Conservation (phyloP, 495 filamentous ascomycete species). For the Diplogelasinospora grovesii region DNA sequence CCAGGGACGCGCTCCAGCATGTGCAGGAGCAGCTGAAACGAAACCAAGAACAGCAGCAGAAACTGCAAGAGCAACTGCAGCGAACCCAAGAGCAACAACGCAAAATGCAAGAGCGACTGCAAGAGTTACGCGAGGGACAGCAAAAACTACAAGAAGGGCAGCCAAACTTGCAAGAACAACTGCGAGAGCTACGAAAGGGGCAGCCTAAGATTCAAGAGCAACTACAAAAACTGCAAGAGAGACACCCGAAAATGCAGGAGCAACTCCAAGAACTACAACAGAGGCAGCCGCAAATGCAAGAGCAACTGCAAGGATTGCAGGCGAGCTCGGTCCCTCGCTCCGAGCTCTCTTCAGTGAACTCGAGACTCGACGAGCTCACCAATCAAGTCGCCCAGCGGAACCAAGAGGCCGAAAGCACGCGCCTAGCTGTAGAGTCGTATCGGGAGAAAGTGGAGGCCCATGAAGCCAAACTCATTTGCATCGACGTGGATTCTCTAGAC, state of each 20-base stretch:
- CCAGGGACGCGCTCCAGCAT: too few relatives aligned
- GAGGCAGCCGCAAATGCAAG: conserved; percentile 1
- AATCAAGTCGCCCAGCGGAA: not conserved
- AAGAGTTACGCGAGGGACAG: too few relatives aligned
- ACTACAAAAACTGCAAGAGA: too few relatives aligned
- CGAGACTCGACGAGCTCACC: not conserved
- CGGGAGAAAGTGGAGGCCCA: not conserved
- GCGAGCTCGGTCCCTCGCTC: too few relatives aligned
- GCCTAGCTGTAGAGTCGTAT: not conserved
- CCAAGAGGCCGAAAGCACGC: not conserved
- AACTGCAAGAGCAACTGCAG: conserved; percentile 3
- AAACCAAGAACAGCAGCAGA: not conserved
- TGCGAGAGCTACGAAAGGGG: too few relatives aligned
- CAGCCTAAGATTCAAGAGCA: too few relatives aligned
- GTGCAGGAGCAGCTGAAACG: conserved; percentile 1
- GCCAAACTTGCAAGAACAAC: too few relatives aligned
- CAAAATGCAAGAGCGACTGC: conserved; percentile 3
- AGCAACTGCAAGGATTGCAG: not conserved
- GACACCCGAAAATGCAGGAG: too few relatives aligned
- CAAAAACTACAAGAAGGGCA: too few relatives aligned
- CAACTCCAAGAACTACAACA: not conserved
- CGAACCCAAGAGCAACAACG: conserved; percentile 5
- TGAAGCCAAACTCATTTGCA: not conserved
- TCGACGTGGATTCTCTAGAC: not conserved
- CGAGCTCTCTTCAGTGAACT: not conserved